phyloP scores from a whole-genome alignment of 2,329 filamentous ascomycete species.

The Cadophora luteo-olivacea region DNA sequence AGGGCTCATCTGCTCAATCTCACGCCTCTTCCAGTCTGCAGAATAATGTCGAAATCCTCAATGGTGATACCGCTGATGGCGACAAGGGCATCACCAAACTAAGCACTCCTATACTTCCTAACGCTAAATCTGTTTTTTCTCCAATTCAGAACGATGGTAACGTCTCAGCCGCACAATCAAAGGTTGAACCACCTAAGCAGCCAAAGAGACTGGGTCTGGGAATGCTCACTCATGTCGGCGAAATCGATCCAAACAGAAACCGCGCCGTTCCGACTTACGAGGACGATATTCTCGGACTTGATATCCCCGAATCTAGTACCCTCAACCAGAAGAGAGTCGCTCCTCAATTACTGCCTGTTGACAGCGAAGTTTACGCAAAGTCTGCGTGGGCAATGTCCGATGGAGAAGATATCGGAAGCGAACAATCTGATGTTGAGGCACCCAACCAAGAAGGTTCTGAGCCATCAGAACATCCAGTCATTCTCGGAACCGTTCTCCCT shows the following conservation, averaged over 20 bases:
- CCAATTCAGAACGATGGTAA: neutral
- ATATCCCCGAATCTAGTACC: neutral
- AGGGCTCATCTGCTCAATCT: neutral
- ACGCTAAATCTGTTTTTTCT: neutral
- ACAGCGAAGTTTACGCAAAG: neutral
- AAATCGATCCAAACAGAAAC: conserved; percentile 33
- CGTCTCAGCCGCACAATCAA: neutral
- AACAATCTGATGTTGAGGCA: conserved; percentile 1
- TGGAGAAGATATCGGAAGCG: neutral
- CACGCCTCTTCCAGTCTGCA: neutral
- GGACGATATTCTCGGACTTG: conserved; percentile 30
- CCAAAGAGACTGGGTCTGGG: conserved; percentile 43
- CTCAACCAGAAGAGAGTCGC: neutral
- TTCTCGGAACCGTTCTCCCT: neutral
- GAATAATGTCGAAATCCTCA: neutral
- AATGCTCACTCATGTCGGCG: conserved; percentile 37
- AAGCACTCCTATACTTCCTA: conserved; percentile 7
- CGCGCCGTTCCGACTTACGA: conserved; percentile 35
- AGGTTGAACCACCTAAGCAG: conserved; percentile 37
- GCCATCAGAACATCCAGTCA: neutral
- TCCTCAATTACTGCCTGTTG: conserved; percentile 4
- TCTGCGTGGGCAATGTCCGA: neutral
- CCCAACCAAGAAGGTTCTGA: neutral
- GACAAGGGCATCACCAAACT: neutral
- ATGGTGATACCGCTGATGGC: neutral